Evolutionary conservation across 306 rosid genomes (phyloP).

Genomic region (Hippophae tibetana): DNA sequence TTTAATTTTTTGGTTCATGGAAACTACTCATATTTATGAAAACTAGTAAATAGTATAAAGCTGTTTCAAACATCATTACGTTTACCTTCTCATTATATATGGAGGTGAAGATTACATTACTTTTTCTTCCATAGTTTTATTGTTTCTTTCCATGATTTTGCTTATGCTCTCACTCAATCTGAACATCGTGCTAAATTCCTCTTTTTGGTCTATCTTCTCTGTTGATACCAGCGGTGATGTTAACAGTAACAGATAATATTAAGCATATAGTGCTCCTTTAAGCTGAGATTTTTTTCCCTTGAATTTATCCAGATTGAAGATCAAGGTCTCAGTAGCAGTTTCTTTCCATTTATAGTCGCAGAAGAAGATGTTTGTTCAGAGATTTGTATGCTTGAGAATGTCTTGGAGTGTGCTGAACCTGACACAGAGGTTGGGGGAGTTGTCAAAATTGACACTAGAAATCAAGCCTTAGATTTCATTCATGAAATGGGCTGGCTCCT

Average conservation of each 20-base stretch:
- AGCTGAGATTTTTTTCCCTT: slow-evolving; percentile 8
- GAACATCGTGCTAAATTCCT: too few species aligned
- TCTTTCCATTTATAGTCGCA: slow-evolving; percentile 77
- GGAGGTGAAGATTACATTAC: too few species aligned
- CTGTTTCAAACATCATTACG: too few species aligned
- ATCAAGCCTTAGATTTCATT: slow-evolving; percentile 54
- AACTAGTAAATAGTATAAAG: too few species aligned
- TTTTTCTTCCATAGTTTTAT: too few species aligned
- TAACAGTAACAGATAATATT: too few species aligned
- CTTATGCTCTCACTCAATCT: too few species aligned
- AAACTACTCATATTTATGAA: too few species aligned
- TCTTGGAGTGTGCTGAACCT: slow-evolving; percentile 40
- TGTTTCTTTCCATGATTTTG: too few species aligned
- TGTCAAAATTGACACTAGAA: slow-evolving; percentile 41
- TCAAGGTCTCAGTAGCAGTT: slow-evolving; percentile 65
- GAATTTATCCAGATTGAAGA: slow-evolving; percentile 58
- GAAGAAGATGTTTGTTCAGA: slow-evolving; percentile 77
- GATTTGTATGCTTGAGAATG: slow-evolving; percentile 53
- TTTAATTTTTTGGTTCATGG: too few species aligned
- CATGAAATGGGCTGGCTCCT: slow-evolving; percentile 90
- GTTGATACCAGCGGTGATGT: not conserved
- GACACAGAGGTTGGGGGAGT: slow-evolving; percentile 12
- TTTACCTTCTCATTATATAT: too few species aligned
- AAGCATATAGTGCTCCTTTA: not conserved
- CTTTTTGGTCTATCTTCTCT: not conserved